Evolutionary conservation across 495 filamentous ascomycete species (phyloP), one percentile per base, ranked within the genome.

Genomic region (Hypoxylon rickii): DNA sequence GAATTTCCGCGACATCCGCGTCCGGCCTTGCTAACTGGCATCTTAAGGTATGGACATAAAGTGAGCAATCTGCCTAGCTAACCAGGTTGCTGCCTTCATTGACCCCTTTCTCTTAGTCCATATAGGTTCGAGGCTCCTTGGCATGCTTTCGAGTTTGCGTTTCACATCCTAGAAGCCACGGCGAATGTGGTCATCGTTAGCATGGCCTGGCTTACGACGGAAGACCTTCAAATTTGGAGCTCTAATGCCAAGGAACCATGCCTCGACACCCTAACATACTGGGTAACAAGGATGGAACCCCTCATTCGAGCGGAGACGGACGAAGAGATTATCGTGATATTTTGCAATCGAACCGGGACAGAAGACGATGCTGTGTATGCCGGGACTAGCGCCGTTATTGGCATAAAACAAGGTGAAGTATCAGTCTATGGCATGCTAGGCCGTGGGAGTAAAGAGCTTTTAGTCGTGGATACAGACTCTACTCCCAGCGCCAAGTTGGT

Each of bases 121-220:
- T 89, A 93, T 72, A 82, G 81, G 38, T 93, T 95, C 64, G 77
- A 84, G 51, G 83, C 88, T 0, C 88, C 90, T 0, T 96, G 86
- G 78, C 77, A 80, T 36, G 84, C 79, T 0, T 96, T 87, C 66
- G 94, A 97, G 67, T 95, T 97, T 51, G 89, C 89, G n/a, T 84
- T 83, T 55, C 85, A 89, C 37, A 80, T 89, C 18, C 70, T 94
- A n/a, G 76, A 83, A 20, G 76, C 73, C 0, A 61, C 79, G 20
- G 81, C 90, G 3, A 84, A 87, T 58, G 72, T 96, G 11, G 86
- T 96, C 13, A 81, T 96, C 44, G 51, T 97, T 17, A 83, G 83
- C 12, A 96, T 96, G 89, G 92, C 94, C 0, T 98, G 92, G 92
- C 73, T 93, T 32, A 89, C 88, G 3, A 65, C 72, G 44, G 64